Conservation (phyloP, 2,329 filamentous ascomycete species). For the Spiromastix sp. region DNA sequence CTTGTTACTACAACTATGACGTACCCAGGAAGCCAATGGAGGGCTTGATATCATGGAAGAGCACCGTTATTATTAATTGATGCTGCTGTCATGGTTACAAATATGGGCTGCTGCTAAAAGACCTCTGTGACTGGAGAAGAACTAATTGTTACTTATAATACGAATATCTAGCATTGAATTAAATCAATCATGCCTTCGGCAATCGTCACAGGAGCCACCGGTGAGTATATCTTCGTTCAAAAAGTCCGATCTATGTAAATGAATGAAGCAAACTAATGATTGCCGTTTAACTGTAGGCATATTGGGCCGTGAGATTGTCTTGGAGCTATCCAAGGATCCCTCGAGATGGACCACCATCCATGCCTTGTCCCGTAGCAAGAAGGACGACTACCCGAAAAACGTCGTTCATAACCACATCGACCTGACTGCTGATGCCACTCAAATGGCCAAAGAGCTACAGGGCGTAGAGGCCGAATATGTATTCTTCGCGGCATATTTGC, state of each 20-base stretch:
- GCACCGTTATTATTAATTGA: too few relatives aligned
- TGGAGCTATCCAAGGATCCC: conserved; percentile 25
- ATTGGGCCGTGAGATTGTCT: conserved; percentile 30
- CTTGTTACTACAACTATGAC: too few relatives aligned
- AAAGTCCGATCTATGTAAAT: too few relatives aligned
- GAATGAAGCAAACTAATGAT: too few relatives aligned
- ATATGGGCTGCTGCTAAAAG: too few relatives aligned
- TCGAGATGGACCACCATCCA: conserved; percentile 28
- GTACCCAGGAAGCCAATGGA: too few relatives aligned
- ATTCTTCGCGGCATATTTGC: conserved; percentile 36
- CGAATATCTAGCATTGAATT: too few relatives aligned
- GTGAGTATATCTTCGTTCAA: conserved; percentile 10
- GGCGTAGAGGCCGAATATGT: conserved; percentile 30
- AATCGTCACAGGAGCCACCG: conserved; percentile 22
- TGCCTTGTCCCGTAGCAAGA: conserved; percentile 31
- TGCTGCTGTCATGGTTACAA: too few relatives aligned
- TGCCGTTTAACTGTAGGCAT: too few relatives aligned
- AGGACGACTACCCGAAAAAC: conserved; percentile 24
- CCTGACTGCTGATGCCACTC: conserved; percentile 22
- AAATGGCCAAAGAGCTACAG: conserved; percentile 28
- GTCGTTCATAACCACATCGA: conserved; percentile 31
- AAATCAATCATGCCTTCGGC: conserved; percentile 18
- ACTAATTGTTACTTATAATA: too few relatives aligned
- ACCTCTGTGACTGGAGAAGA: too few relatives aligned
- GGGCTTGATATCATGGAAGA: too few relatives aligned